A percentile compares a stretch with the other conserved stretches of the same genome.
phyloP scores from a whole-genome alignment of 164 flowering plant genomes.

The Litsea cubeba region DNA sequence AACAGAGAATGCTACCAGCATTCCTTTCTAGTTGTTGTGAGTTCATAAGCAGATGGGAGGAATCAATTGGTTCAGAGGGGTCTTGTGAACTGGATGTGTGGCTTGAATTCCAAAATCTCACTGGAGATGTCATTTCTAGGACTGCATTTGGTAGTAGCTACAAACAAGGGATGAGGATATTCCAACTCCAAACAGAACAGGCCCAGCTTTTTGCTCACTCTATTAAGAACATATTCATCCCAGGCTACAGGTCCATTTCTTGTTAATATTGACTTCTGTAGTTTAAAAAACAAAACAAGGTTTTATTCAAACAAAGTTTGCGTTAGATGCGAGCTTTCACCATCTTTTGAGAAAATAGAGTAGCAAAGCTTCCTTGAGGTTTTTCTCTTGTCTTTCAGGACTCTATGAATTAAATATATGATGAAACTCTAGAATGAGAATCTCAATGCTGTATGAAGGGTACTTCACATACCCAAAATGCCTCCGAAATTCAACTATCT shows the following conservation, averaged over 20 bases:
- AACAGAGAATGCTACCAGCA: constrained; percentile 22
- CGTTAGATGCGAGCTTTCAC: background rate
- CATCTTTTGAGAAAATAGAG: too few species aligned
- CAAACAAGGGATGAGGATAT: constrained; percentile 17
- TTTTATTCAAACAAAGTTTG: background rate
- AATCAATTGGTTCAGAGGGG: constrained; percentile 3
- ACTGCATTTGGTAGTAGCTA: constrained; percentile 18
- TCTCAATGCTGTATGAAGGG: too few species aligned
- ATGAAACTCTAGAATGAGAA: background rate
- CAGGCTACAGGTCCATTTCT: constrained; percentile 7
- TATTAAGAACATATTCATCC: background rate
- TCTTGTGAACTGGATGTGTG: constrained; percentile 20
- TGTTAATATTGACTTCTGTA: background rate
- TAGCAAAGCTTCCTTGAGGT: background rate
- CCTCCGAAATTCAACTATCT: too few species aligned
- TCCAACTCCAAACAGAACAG: constrained; percentile 17
- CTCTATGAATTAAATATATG: too few species aligned
- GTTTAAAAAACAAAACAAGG: too few species aligned
- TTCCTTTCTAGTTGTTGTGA: constrained; percentile 15
- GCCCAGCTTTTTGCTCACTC: background rate
- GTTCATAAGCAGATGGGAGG: constrained; percentile 19
- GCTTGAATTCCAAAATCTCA: constrained; percentile 9
- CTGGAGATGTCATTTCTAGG: constrained; percentile 18
- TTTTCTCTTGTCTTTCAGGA: background rate
- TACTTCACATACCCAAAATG: too few species aligned